Percentiles rank a stretch among this genome's conserved stretches.
Evolutionary conservation across 2,329 filamentous ascomycete species (phyloP).

Genomic region (Verticillium isaacii): DNA sequence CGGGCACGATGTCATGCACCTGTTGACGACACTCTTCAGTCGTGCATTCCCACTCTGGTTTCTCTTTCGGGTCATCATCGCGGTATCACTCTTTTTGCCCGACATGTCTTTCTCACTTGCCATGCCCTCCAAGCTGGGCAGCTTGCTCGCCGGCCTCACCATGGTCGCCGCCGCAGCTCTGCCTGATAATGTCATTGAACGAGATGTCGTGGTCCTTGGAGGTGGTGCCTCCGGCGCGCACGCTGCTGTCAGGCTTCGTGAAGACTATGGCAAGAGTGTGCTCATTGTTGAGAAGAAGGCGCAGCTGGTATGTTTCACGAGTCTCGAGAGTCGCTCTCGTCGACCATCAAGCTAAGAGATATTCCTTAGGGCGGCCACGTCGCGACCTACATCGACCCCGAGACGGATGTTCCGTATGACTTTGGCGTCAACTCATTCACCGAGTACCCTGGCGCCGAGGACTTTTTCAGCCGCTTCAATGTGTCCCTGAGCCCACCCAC

Average conservation of each 20-base stretch:
- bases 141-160: not conserved
- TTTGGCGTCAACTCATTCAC: conserved; percentile 32
- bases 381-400: conserved; percentile 39
- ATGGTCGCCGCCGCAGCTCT: not conserved
- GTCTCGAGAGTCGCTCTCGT: not conserved
- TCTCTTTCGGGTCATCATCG: not conserved
- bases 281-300: conserved; percentile 28
- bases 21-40: not conserved
- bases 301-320: conserved; percentile 19
- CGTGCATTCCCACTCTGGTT: not conserved
- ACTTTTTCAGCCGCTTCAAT: conserved; percentile 40
- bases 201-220: conserved; percentile 29
- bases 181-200: conserved; percentile 10
- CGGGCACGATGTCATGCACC: not conserved
- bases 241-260: conserved; percentile 28
- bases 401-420: conserved; percentile 25
- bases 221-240: conserved; percentile 31
- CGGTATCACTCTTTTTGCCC: not conserved
- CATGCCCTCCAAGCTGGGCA: not conserved
- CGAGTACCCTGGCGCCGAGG: conserved; percentile 29
- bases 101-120: not conserved
- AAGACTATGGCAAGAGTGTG: conserved; percentile 26
- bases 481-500: conserved; percentile 21
- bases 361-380: conserved; percentile 41
- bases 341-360: conserved; percentile 6